These are phyloP conservation scores for Yarrowia keelungensis DNA, from an alignment of 805 yeast species.

Conservation along the genomic window DNA sequence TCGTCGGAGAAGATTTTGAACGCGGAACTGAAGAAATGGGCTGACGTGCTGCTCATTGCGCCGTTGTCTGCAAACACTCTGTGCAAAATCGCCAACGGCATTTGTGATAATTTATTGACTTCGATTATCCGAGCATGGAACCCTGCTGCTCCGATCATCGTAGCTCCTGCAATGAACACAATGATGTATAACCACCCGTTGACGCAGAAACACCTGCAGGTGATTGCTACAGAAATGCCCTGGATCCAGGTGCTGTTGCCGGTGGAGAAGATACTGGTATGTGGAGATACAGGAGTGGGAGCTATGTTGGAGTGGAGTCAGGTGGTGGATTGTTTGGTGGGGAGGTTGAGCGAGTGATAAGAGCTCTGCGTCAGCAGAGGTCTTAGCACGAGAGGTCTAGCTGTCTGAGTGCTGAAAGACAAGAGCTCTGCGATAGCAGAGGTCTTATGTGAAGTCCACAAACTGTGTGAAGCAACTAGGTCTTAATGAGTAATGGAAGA, in stretches of 20 bases:
- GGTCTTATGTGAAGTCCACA: too few relatives aligned
- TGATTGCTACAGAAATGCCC: constrained; percentile 84
- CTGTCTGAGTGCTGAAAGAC: too few relatives aligned
- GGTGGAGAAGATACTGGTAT: constrained; percentile 90
- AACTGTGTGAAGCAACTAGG: too few relatives aligned
- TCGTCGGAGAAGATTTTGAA: constrained; percentile 87
- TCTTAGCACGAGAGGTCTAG: neutral
- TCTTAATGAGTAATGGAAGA: too few relatives aligned
- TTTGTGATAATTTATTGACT: constrained; percentile 90
- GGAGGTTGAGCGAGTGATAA: constrained; percentile 46
- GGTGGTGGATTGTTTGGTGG: constrained; percentile 82
- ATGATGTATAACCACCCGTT: constrained; percentile 88
- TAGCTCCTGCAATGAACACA: constrained; percentile 97
- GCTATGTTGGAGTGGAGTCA: constrained; percentile 98
- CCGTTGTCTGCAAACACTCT: constrained; percentile 94
- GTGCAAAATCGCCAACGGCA: constrained; percentile 85
- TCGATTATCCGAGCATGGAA: constrained; percentile 95
- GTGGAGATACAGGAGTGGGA: constrained; percentile 98
- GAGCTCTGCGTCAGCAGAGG: neutral
- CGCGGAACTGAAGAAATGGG: constrained; percentile 94
- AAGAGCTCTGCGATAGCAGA: too few relatives aligned
- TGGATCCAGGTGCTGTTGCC: constrained; percentile 92
- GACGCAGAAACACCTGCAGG: constrained; percentile 79
- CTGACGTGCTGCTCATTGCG: constrained; percentile 88
- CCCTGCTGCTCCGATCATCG: constrained; percentile 82